These are phyloP conservation scores for Cryptosporidium andersoni DNA, from an alignment of 169 alveolate species.

Conservation along the genomic window DNA sequence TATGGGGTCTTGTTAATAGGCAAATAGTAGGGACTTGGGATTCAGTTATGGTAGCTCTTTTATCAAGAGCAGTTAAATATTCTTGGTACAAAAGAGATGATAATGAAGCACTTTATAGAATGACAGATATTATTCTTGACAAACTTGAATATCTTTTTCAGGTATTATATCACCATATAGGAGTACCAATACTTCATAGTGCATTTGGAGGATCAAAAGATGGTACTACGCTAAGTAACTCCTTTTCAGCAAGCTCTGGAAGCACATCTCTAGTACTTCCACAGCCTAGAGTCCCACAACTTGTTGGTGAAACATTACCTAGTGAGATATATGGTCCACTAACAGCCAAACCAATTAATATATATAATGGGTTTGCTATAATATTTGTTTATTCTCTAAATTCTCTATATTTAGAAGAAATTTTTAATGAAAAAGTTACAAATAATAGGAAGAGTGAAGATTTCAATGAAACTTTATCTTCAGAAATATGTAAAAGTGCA, in stretches of 20 bases:
- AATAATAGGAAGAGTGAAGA: background rate
- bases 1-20: slow-evolving; percentile 46
- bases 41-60: slow-evolving; percentile 24
- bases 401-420: slow-evolving; percentile 27
- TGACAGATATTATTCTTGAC: background rate
- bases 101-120: background rate
- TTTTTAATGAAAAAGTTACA: background rate
- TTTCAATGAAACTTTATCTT: background rate
- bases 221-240: slow-evolving; percentile 51
- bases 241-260: slow-evolving; percentile 43
- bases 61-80: slow-evolving; percentile 61
- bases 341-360: slow-evolving; percentile 20
- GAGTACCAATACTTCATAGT: slow-evolving; percentile 52
- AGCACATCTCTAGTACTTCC: background rate
- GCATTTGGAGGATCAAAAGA: slow-evolving; percentile 27
- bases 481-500: background rate
- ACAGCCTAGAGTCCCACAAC: slow-evolving; percentile 41
- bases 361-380: slow-evolving; percentile 46
- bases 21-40: slow-evolving; percentile 37
- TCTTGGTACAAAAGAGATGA: slow-evolving; percentile 5
- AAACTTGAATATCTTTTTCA: slow-evolving; percentile 29
- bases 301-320: slow-evolving; percentile 22
- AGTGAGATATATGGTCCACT: slow-evolving; percentile 23
- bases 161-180: slow-evolving; percentile 33
- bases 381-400: slow-evolving; percentile 29